Conservation (phyloP, 805 yeast species). For the Wickerhamomyces bovis region DNA sequence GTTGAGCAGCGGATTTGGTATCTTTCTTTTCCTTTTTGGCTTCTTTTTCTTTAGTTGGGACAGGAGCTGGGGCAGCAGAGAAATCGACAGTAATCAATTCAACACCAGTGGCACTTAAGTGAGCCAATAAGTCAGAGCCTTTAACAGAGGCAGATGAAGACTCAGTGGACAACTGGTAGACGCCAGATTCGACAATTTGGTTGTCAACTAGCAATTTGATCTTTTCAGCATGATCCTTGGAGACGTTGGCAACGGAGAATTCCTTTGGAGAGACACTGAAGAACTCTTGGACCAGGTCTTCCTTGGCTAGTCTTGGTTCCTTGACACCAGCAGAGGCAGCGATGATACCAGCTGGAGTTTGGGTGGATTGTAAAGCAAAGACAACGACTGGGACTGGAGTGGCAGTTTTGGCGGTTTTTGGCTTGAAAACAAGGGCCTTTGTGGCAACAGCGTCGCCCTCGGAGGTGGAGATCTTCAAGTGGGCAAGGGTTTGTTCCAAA, state of each 20-base stretch:
- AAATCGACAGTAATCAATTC: slow-evolving; percentile 52
- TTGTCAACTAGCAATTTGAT: slow-evolving; percentile 56
- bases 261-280: slow-evolving; percentile 54
- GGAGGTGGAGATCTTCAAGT: slow-evolving; percentile 44
- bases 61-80: slow-evolving; percentile 33
- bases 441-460: slow-evolving; percentile 48
- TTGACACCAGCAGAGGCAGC: slow-evolving; percentile 66
- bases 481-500: slow-evolving; percentile 60
- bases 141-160: slow-evolving; percentile 45
- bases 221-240: slow-evolving; percentile 45
- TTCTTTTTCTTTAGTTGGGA: slow-evolving; percentile 8
- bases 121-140: slow-evolving; percentile 41
- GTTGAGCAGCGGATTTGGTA: slow-evolving; percentile 37
- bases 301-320: slow-evolving; percentile 85
- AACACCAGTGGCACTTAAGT: slow-evolving; percentile 44
- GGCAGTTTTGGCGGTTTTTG: slow-evolving; percentile 81
- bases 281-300: slow-evolving; percentile 64
- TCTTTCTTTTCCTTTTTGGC: slow-evolving; percentile 26
- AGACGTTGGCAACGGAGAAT: slow-evolving; percentile 48
- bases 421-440: slow-evolving; percentile 82
- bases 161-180: slow-evolving; percentile 41
- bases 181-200: slow-evolving; percentile 33
- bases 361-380: slow-evolving; percentile 64
- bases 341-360: slow-evolving; percentile 59
- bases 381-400: slow-evolving; percentile 75